phyloP scores from a whole-genome alignment of 345 rosid species.

The Hibiscus tridactylites region DNA sequence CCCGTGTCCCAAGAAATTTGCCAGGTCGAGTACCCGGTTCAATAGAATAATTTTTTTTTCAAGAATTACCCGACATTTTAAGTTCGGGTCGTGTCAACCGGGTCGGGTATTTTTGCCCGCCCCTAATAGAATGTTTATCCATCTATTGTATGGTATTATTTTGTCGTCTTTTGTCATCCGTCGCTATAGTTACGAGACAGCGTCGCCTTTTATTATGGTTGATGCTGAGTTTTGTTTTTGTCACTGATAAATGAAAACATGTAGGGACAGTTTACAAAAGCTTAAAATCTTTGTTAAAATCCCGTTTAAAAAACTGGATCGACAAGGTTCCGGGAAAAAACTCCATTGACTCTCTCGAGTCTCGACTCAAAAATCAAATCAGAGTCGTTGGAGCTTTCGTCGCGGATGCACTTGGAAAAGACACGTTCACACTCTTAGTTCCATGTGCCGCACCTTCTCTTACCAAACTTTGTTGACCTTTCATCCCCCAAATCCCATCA shows the following conservation, averaged over 20 bases:
- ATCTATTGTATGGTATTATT: neutral
- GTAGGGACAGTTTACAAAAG: neutral
- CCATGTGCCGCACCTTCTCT: neutral
- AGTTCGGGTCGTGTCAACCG: no score
- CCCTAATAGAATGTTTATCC: no score
- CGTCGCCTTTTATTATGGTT: conserved; percentile 14
- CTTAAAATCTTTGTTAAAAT: neutral
- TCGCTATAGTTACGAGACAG: conserved; percentile 49
- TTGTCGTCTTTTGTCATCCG: neutral
- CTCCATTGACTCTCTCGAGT: neutral
- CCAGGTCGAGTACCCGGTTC: no score
- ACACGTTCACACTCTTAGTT: neutral
- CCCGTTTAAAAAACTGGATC: neutral
- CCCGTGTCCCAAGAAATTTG: no score
- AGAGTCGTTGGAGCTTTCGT: neutral
- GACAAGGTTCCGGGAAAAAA: neutral
- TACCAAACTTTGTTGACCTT: neutral
- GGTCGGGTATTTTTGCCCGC: no score
- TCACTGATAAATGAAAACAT: neutral
- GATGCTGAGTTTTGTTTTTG: conserved; percentile 10
- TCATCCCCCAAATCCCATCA: neutral
- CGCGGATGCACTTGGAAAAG: neutral
- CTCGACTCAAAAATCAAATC: neutral
- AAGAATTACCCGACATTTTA: no score
- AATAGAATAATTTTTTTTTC: no score